These are phyloP conservation scores for Parachlorella kessleri DNA, from an alignment of 139 green algal genomes.

Conservation along the genomic window DNA sequence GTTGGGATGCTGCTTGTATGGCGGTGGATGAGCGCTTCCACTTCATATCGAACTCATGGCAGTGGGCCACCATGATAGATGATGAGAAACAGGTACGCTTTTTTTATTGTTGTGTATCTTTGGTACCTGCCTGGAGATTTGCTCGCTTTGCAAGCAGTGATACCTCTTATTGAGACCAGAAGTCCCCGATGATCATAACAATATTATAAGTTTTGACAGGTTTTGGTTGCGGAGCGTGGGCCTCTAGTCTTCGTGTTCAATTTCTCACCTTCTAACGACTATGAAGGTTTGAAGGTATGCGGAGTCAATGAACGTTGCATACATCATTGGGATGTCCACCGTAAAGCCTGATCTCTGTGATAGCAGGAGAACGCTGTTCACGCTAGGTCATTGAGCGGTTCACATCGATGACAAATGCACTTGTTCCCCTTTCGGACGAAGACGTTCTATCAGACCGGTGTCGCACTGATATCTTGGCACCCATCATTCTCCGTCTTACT, in stretches of 20 bases:
- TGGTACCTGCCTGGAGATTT: too few species aligned
- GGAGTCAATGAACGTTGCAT: neutral
- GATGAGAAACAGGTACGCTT: constrained; percentile 58
- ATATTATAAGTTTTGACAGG: constrained; percentile 39
- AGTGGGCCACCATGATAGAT: constrained; percentile 83
- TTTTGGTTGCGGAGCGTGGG: constrained; percentile 94
- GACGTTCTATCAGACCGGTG: too few species aligned
- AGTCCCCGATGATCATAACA: neutral
- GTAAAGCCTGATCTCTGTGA: too few species aligned
- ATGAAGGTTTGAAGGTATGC: constrained; percentile 58
- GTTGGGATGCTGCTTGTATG: constrained; percentile 84
- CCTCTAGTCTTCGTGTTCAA: constrained; percentile 98
- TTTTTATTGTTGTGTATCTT: neutral
- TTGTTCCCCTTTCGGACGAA: too few species aligned
- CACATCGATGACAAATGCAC: too few species aligned
- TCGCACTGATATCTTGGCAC: too few species aligned
- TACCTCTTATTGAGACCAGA: neutral
- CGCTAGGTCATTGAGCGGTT: too few species aligned
- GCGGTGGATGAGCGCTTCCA: constrained; percentile 64
- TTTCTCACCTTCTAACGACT: constrained; percentile 75
- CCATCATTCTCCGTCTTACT: neutral
- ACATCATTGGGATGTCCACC: too few species aligned
- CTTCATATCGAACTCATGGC: constrained; percentile 58
- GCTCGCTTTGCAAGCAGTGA: neutral
- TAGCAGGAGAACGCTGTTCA: neutral